phyloP scores from a whole-genome alignment of 192 early-diverging fungal genomes.

The Paraglomus brasilianum region DNA sequence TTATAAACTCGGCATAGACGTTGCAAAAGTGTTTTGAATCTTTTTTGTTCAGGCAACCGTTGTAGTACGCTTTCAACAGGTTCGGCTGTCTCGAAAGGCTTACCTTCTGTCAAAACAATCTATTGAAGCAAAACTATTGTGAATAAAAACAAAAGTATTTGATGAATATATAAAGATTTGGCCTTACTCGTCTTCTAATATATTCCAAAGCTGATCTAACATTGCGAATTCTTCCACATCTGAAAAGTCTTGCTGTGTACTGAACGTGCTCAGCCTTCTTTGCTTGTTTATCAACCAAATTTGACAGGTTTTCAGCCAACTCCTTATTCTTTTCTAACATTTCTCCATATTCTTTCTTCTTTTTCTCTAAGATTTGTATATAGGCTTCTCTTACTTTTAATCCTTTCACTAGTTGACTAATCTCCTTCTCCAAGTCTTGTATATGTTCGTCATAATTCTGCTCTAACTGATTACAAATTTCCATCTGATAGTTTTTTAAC shows the following conservation, averaged over 20 bases:
- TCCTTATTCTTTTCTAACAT: no score
- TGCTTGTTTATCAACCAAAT: neutral
- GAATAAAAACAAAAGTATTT: conserved; percentile 5
- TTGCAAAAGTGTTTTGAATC: conserved; percentile 13
- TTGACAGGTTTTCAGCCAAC: neutral
- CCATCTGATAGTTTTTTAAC: no score
- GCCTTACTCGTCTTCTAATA: conserved; percentile 1
- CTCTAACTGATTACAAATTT: neutral
- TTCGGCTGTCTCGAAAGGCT: neutral
- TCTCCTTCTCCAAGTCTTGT: neutral
- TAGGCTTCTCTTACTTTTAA: neutral
- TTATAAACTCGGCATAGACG: neutral
- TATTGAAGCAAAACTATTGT: conserved; percentile 5
- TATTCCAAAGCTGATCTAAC: neutral
- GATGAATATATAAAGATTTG: neutral
- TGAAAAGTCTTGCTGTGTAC: conserved; percentile 1
- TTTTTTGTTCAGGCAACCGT: conserved; percentile 1
- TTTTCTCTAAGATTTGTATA: neutral
- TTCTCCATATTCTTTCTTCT: conserved; percentile 6
- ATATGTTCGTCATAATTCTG: neutral
- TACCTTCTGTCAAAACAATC: neutral
- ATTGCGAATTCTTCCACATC: neutral
- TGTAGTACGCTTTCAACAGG: conserved; percentile 14
- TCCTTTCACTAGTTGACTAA: neutral
- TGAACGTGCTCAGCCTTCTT: neutral